phyloP scores from a whole-genome alignment of 2,329 filamentous ascomycete genomes.

The Beauveria sp. region DNA sequence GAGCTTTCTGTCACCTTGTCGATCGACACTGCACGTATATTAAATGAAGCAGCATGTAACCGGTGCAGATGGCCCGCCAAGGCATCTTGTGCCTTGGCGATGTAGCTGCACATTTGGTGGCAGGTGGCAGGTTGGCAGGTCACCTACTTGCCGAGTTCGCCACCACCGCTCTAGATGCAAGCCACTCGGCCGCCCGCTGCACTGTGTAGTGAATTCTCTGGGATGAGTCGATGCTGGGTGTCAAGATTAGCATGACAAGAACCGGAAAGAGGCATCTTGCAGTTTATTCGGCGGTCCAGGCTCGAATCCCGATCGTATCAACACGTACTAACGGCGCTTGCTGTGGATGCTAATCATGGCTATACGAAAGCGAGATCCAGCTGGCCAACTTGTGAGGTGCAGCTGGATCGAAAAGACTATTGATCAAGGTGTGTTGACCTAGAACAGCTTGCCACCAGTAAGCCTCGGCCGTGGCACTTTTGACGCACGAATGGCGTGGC shows the following conservation, averaged over 20 bases:
- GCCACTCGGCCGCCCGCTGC: neutral
- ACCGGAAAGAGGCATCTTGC: neutral
- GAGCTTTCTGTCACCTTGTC: neutral
- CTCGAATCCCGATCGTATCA: neutral
- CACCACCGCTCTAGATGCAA: neutral
- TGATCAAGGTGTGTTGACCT: no score
- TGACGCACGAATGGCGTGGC: neutral
- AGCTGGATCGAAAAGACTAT: neutral
- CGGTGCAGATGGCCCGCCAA: neutral
- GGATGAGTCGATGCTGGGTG: neutral
- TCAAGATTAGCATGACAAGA: neutral
- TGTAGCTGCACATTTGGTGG: neutral
- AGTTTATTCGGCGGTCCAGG: neutral
- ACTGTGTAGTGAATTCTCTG: neutral
- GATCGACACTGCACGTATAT: conserved; percentile 7
- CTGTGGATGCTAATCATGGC: neutral
- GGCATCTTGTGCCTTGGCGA: neutral
- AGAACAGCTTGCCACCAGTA: no score
- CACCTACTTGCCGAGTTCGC: neutral
- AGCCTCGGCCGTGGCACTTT: neutral
- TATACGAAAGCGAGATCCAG: no score
- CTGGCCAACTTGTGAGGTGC: neutral
- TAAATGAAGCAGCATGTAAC: neutral
- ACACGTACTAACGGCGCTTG: neutral
- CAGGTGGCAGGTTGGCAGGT: neutral